Evolutionary conservation across 768 basidiomycete genomes (phyloP).

Genomic region (Mycena alexandri): DNA sequence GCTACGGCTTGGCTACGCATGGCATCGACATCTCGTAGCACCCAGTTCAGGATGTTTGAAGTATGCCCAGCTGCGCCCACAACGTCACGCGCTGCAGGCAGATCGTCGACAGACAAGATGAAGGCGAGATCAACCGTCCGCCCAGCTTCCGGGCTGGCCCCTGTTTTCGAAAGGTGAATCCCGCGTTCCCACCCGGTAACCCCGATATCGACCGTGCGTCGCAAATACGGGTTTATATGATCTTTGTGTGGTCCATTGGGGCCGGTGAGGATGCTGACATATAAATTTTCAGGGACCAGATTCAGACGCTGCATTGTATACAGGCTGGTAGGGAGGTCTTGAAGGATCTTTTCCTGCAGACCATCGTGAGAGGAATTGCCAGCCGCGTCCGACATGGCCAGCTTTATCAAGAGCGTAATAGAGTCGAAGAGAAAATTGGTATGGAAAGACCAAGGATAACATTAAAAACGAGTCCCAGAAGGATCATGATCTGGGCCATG

Average conservation of each 20-base stretch:
- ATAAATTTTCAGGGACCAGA: conserved; percentile 47
- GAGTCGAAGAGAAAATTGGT: conserved; percentile 15
- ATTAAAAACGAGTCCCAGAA: conserved; percentile 26
- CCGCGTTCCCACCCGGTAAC: no score
- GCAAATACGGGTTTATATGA: conserved; percentile 42
- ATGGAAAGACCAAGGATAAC: conserved; percentile 20
- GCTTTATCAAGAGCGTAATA: conserved; percentile 21
- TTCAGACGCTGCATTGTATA: no score
- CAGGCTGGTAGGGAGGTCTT: no score
- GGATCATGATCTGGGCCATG: conserved; percentile 21
- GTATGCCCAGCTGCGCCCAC: conserved; percentile 26
- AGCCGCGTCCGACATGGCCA: conserved; percentile 21
- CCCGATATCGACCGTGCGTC: conserved; percentile 44
- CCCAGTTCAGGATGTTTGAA: conserved; percentile 38
- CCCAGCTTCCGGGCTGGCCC: no score
- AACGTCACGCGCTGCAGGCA: no score
- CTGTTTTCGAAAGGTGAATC: no score
- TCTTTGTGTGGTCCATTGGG: conserved; percentile 39
- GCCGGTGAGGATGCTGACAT: conserved; percentile 42
- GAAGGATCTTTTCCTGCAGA: no score
- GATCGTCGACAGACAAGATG: no score
- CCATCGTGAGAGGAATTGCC: no score
- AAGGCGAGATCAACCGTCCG: no score
- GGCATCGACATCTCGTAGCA: conserved; percentile 6
- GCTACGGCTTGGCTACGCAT: conserved; percentile 30